These are phyloP conservation scores for Suillus weaverae DNA, from an alignment of 768 basidiomycete species.

Conservation along the genomic window DNA sequence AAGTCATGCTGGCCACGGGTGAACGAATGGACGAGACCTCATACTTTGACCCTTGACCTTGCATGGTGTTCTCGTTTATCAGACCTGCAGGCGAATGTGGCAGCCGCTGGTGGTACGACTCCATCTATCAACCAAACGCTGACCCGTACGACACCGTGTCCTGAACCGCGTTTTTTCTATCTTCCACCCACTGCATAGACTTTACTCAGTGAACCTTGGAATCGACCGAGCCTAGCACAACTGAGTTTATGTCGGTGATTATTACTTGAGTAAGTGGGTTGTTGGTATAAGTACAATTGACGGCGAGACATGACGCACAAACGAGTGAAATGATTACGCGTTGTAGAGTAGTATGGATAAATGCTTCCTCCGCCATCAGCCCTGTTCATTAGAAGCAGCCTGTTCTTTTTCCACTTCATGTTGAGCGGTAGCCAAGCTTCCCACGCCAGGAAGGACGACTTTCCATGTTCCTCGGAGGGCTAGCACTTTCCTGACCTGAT, in stretches of 20 bases:
- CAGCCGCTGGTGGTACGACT: background rate
- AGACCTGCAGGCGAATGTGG: constrained; percentile 13
- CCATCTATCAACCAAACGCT: background rate
- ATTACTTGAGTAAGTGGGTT: background rate
- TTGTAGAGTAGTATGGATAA: background rate
- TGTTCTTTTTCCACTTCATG: constrained; percentile 34
- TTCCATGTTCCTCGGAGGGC: constrained; percentile 64
- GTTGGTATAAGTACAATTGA: constrained; percentile 2
- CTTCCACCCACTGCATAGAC: constrained; percentile 25
- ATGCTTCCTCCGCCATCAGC: background rate
- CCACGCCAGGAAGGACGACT: constrained; percentile 65
- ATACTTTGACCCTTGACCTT: constrained; percentile 1
- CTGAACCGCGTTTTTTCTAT: background rate
- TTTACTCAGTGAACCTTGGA: constrained; percentile 21
- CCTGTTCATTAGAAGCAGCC: background rate
- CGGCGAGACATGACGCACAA: background rate
- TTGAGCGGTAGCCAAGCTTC: constrained; percentile 29
- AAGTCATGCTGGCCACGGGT: background rate
- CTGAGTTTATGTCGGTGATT: background rate
- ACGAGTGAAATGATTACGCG: background rate
- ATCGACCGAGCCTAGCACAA: background rate
- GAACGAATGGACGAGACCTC: background rate
- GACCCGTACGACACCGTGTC: background rate
- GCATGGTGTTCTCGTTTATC: constrained; percentile 21
- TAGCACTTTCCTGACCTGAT: constrained; percentile 72